Evolutionary conservation across 805 yeast genomes (phyloP).

Genomic region (Lachancea sp.): DNA sequence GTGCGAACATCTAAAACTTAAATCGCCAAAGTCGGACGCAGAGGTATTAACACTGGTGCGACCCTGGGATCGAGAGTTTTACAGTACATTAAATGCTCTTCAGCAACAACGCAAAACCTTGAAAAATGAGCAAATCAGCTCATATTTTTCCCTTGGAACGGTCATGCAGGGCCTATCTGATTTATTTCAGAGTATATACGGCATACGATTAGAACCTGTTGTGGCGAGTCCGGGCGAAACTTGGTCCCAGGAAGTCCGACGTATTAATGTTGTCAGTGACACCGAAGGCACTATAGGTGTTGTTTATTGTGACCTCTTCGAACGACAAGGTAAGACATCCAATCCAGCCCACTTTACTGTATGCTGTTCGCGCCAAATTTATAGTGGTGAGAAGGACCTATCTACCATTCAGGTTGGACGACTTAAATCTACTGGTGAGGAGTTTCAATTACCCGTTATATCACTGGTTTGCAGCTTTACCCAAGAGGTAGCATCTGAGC

Average conservation of each 20-base stretch:
- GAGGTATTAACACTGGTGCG: slow-evolving; percentile 45
- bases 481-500: slow-evolving; percentile 32
- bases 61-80: slow-evolving; percentile 92
- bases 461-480: slow-evolving; percentile 82
- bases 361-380: slow-evolving; percentile 82
- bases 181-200: slow-evolving; percentile 65
- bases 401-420: slow-evolving; percentile 32
- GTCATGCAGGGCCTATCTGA: slow-evolving; percentile 77
- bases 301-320: slow-evolving; percentile 82
- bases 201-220: slow-evolving; percentile 66
- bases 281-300: slow-evolving; percentile 63
- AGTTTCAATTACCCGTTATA: slow-evolving; percentile 81
- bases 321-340: slow-evolving; percentile 65
- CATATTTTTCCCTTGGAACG: slow-evolving; percentile 77
- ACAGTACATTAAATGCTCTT: slow-evolving; percentile 32
- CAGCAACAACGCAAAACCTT: slow-evolving; percentile 30
- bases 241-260: slow-evolving; percentile 83
- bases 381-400: slow-evolving; percentile 44
- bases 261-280: slow-evolving; percentile 67
- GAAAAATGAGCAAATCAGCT: slow-evolving; percentile 45
- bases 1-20: slow-evolving; percentile 18
- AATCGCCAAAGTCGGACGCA: slow-evolving; percentile 28
- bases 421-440: slow-evolving; percentile 35
- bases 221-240: slow-evolving; percentile 65
- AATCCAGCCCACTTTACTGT: slow-evolving; percentile 95